Evolutionary conservation across 352 stramenopile genomes (phyloP).

Genomic region (Pythium brassicae): DNA sequence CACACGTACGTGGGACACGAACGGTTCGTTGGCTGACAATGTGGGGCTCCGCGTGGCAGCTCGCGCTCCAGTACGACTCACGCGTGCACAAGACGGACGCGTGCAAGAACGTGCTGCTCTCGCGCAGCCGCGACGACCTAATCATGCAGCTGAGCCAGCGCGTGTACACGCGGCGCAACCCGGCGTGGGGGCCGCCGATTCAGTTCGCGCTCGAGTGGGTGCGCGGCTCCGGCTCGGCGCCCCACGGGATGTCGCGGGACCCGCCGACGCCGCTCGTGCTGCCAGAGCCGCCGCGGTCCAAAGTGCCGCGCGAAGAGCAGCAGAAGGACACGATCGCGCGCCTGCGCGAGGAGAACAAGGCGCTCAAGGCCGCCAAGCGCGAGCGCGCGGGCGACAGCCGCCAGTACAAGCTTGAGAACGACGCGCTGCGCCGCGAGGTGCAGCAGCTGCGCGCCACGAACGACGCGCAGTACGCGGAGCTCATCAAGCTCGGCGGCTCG

Average conservation of each 20-base stretch:
- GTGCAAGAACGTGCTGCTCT: constrained; percentile 11
- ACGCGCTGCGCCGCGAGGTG: constrained; percentile 6
- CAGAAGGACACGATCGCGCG: constrained; percentile 4
- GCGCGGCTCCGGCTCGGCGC: not conserved
- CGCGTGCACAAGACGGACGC: constrained; percentile 10
- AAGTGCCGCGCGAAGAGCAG: constrained; percentile 3
- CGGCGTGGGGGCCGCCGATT: constrained; percentile 4
- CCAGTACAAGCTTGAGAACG: constrained; percentile 9
- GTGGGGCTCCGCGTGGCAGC: no score
- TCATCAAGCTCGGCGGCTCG: constrained; percentile 10
- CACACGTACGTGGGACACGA: no score
- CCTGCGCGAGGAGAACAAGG: constrained; percentile 8
- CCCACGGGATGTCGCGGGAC: constrained; percentile 3
- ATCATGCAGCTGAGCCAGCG: constrained; percentile 9
- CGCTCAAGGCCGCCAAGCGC: constrained; percentile 4
- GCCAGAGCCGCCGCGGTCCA: not conserved
- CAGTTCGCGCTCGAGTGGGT: constrained; percentile 11
- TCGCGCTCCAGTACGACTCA: constrained; percentile 7
- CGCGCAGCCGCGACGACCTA: constrained; percentile 7
- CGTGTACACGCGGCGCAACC: constrained; percentile 11
- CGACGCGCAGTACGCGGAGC: constrained; percentile 11
- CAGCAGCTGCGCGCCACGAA: constrained; percentile 5
- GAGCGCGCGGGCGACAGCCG: constrained; percentile 2
- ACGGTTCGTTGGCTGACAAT: no score
- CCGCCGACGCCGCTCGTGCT: not conserved